Base-by-base conservation (phyloP, 768 basidiomycete species). In the Royoungia palumana region DNA sequence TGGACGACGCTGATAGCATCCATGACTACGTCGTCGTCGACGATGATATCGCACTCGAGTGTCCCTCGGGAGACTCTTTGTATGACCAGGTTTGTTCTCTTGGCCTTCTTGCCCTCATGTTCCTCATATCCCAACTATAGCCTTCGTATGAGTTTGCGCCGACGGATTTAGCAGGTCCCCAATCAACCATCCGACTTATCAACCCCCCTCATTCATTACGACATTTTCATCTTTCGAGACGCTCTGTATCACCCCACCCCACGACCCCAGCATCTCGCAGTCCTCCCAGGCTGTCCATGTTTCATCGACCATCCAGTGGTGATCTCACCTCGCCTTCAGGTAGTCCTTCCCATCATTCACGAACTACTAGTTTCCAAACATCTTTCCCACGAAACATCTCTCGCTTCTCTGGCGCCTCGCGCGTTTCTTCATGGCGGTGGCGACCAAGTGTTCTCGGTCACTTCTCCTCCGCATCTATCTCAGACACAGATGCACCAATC, bases 371-470 rank as follows among this genome's bases (percentile, higher is more conserved):
- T 61, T 60, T 78, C 44, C 75, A 78, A 35, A 72, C 75, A 16
- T 60, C 76, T 28, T 65, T 68, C 11, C 62, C 63, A 45, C 60
- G 43, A 41, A 27, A 47, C 41, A 32, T 37, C 36, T 46, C 44
- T 10, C 48, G 44, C 25, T 44, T 40, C 17, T 47, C 47, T 6
- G 51, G 42, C 25, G 22, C 25, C 22, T 55, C 56, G 25, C 56
- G 50, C 19, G 13, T 36, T 39, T 58, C 62, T 24, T 61, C 68
- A 11, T 72, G 78, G 42, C 77, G 70, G 65, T 83, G 79, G 79
- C 75, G 82, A n/a, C 82, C 85, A 11, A 81, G 76, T 53, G 77
- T 87, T 20, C 65, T 85, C 20, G 81, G 79, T 6, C 80, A 86
- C 55, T 87, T 87, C 59, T 70, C 76, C 24, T 74, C 78, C 46